Percentiles rank a stretch among this genome's conserved stretches.
Conservation (phyloP, 306 rosid species). For the Begonia loranthoides region DNA sequence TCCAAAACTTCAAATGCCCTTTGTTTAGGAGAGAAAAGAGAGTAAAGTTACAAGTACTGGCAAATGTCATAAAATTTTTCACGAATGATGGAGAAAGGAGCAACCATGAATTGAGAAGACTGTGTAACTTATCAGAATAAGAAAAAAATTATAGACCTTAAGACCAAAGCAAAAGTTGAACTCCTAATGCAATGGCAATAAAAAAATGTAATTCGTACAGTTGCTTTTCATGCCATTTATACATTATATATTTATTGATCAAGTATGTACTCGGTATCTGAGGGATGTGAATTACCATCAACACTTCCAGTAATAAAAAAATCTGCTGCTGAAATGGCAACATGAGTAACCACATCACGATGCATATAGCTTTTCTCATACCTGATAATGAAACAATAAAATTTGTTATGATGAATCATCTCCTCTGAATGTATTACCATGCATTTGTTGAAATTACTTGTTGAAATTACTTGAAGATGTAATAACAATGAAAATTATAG, state of each 20-base stretch:
- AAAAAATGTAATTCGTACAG: not conserved
- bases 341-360: constrained; percentile 90
- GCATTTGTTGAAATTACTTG: too few relatives aligned
- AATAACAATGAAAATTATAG: too few relatives aligned
- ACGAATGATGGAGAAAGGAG: too few relatives aligned
- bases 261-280: too few relatives aligned
- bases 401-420: not conserved
- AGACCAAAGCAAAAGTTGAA: too few relatives aligned
- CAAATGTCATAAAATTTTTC: not conserved
- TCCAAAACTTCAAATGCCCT: constrained; percentile 99
- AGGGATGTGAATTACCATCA: constrained; percentile 41
- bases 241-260: too few relatives aligned
- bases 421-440: not conserved
- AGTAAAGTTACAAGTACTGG: not conserved
- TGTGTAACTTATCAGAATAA: not conserved
- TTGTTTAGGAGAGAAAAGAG: not conserved
- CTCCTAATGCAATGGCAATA: not conserved
- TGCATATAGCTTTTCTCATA: constrained; percentile 98
- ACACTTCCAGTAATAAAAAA: constrained; percentile 85
- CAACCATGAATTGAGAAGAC: too few relatives aligned
- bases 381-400: constrained; percentile 28
- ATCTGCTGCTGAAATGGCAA: constrained; percentile 78
- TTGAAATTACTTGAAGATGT: too few relatives aligned
- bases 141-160: not conserved
- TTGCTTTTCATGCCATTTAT: too few relatives aligned